Evolutionary conservation across 805 yeast genomes (phyloP).

Genomic region (Brettanomyces sp.): DNA sequence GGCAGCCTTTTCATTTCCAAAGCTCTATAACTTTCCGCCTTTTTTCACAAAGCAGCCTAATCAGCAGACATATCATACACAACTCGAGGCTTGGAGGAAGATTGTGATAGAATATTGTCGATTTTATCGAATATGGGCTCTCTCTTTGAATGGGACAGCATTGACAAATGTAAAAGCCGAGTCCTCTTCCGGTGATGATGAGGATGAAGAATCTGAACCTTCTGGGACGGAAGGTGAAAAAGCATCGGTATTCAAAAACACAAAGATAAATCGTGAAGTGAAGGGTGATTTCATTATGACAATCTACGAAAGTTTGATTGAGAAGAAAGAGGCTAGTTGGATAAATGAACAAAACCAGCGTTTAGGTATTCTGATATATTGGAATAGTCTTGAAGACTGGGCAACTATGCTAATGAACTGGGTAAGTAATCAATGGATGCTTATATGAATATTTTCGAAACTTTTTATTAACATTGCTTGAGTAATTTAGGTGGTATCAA

Average conservation of each 20-base stretch:
- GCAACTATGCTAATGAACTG: slow-evolving; percentile 51
- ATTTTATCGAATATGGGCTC: slow-evolving; percentile 43
- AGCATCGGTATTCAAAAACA: slow-evolving; percentile 39
- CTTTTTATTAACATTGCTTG: slow-evolving; percentile 9
- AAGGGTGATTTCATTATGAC: slow-evolving; percentile 45
- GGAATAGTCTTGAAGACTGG: slow-evolving; percentile 69
- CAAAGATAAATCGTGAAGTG: slow-evolving; percentile 40
- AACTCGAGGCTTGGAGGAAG: slow-evolving; percentile 67
- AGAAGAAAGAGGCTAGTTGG: slow-evolving; percentile 48
- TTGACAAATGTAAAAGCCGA: slow-evolving; percentile 3
- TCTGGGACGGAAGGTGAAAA: slow-evolving; percentile 2
- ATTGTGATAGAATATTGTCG: slow-evolving; percentile 56
- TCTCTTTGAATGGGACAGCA: slow-evolving; percentile 31
- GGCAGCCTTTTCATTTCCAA: slow-evolving; percentile 29
- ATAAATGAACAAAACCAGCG: slow-evolving; percentile 35
- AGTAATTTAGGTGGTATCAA: slow-evolving; percentile 33
- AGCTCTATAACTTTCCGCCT: slow-evolving; percentile 76
- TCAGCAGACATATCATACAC: slow-evolving; percentile 65
- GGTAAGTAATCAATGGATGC: slow-evolving; percentile 16
- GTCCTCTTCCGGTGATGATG: slow-evolving; percentile 6
- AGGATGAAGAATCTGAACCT: slow-evolving; percentile 9
- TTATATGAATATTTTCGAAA: no score
- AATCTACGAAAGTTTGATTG: slow-evolving; percentile 49
- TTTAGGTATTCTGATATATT: slow-evolving; percentile 46
- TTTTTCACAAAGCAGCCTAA: slow-evolving; percentile 87